Percentiles rank a stretch among this genome's conserved stretches.
Evolutionary conservation across 192 early-diverging fungal genomes (phyloP).

Genomic region (Entomortierella chlamydospora): DNA sequence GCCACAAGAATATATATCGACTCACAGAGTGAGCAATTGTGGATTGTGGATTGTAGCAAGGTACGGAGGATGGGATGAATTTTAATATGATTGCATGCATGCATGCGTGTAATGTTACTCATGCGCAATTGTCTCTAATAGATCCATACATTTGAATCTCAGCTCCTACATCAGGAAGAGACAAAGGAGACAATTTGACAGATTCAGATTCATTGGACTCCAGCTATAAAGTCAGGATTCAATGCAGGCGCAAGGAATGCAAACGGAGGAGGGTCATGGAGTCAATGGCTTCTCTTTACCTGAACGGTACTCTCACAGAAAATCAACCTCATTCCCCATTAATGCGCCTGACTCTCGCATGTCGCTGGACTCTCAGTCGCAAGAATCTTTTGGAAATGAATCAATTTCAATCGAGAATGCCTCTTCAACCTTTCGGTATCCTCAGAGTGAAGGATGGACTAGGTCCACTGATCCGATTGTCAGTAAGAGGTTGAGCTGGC

Average conservation of each 20-base stretch:
- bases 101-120: too few species aligned
- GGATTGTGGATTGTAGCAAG: too few species aligned
- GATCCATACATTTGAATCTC: not conserved
- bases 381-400: not conserved
- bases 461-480: not conserved
- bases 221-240: too few species aligned
- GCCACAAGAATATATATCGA: too few species aligned
- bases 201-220: not conserved
- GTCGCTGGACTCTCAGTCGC: not conserved
- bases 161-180: not conserved
- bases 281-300: not conserved
- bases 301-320: not conserved
- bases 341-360: not conserved
- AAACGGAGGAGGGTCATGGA: not conserved
- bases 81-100: too few species aligned
- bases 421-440: not conserved
- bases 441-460: not conserved
- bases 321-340: not conserved
- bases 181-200: not conserved
- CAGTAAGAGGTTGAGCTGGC: not conserved
- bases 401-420: not conserved
- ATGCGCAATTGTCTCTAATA: too few species aligned
- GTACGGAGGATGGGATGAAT: too few species aligned
- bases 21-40: too few species aligned
- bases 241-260: not conserved